Evolutionary conservation across 495 filamentous ascomycete genomes (phyloP), one percentile per base, ranked within the genome.

Genomic region (Hypomontagnella monticulosa): DNA sequence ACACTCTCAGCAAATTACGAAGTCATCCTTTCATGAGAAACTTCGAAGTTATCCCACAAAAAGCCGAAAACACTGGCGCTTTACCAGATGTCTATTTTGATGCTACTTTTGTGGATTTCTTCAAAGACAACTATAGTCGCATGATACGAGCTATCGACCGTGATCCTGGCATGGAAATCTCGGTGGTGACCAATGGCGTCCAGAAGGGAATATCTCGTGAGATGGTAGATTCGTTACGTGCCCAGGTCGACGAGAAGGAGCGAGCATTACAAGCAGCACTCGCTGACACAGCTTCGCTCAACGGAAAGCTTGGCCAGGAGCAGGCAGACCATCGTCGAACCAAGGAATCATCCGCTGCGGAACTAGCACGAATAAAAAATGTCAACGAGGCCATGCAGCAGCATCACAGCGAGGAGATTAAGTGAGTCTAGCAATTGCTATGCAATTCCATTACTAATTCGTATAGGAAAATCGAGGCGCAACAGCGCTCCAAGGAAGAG

Each of bases 71-170:
- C 11, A 77, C 82, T n/a, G 76, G 80, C 1, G 78, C 73, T 57
- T 80, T 94, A 4, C 93, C 94, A 16, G 90, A 95, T 15, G 89
- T 97, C 5, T 93, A 87, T 71, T 93, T 98, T 59, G 92, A 97
- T 67, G 83, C 84, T 40, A 85, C 87, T 0, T 98, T 98, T 73
- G 87, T 98, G 37, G 93, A 97, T 60, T 97, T 98, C 72, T 83
- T 97, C 61, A 97, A 97, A 72, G 93, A 97, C 68, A 95, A 97
- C 72, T 99, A 93, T 72, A 93, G 89, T 61, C 91, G 93, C 30
- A 78, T 97, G 52, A 79, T 89, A 15, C 86, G 93, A 53, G 91
- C 94, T 15, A 91, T 99, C 69, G 95, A 99, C 74, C 89, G 93
- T 48, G 93, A 97, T 60, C 95, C 95, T 4, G 92, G 87, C 7